Base-by-base conservation (phyloP, 768 basidiomycete species). In the Ramaria rubella region DNA sequence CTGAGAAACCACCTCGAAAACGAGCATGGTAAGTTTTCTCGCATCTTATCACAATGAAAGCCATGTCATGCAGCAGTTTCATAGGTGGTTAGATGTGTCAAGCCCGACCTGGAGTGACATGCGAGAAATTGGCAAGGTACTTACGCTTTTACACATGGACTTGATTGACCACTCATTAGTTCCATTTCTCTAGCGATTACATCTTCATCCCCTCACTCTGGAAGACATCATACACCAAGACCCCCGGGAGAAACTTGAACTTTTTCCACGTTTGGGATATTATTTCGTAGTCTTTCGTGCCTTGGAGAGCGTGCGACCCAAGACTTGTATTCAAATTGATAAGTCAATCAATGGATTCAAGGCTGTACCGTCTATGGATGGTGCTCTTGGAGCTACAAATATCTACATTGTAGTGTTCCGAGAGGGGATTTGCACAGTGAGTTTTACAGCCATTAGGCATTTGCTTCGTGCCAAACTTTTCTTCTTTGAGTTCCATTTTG, bases 181-280 rank as follows among this genome's bases (percentile, higher is more conserved):
- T 52, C 43, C 27, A 23, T 34, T 46, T 43, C 42, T 14, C 7
- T 62, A 94, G 91, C 71, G 90, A 17, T 73, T 95, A 24, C 89
- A 90, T 59, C 77, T 97, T 1, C 94, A 97, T 68, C 94, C 94
- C 0, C 72, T 97, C 45, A 95, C 94, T 0, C 76, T 96, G 12
- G 94, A 97, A 69, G 94, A 97, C 70, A 90, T 95, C 44, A 70
- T 97, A 7, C 89, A 91, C 58, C 86, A 89, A 70, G 94, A 97
- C 58, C 86, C 90, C 15, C 79, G 92, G 36, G 94, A 96, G 70
- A 97, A 97, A 70, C 70, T 95, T 17, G 94, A 96, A 65, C 72
- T 85, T 19, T 95, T 94, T 65, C 81, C 87, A 0, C 83, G 80
- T 61, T 78, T 97, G 14, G 94, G 93, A 1, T 97, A 97, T 70